Evolutionary conservation across 345 rosid genomes (phyloP).

Genomic region (Camelina hispida): DNA sequence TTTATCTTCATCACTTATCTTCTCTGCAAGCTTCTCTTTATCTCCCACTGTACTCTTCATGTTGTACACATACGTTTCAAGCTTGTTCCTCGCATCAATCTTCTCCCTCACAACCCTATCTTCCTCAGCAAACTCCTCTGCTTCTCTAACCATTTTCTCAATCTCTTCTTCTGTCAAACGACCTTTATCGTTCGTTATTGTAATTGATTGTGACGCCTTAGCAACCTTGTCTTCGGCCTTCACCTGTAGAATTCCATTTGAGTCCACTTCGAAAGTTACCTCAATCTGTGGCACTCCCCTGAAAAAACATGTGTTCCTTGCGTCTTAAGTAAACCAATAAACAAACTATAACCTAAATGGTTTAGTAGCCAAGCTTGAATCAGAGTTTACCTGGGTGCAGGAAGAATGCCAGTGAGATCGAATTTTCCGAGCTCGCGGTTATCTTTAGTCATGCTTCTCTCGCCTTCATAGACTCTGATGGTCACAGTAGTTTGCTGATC

Average conservation of each 20-base stretch:
- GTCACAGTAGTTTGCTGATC: conserved; percentile 59
- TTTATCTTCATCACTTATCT: conserved; percentile 56
- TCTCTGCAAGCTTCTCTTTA: conserved; percentile 51
- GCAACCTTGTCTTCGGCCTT: conserved; percentile 64
- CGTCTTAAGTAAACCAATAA: conserved; percentile 15
- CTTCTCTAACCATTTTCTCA: conserved; percentile 62
- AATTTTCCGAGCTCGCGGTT: conserved; percentile 58
- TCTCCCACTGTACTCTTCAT: conserved; percentile 53
- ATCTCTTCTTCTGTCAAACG: conserved; percentile 66
- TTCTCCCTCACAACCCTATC: conserved; percentile 53
- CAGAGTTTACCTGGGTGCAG: conserved; percentile 57
- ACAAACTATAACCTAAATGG: not conserved
- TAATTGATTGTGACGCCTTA: conserved; percentile 51
- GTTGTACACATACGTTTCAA: conserved; percentile 58
- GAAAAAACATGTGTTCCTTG: conserved; percentile 17
- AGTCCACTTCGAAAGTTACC: conserved; percentile 62
- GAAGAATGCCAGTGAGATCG: conserved; percentile 58
- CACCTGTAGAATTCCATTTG: conserved; percentile 57
- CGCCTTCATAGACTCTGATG: conserved; percentile 65
- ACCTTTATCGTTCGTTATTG: conserved; percentile 59
- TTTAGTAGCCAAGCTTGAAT: not conserved
- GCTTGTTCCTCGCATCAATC: conserved; percentile 63
- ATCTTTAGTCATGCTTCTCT: conserved; percentile 60
- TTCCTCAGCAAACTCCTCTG: conserved; percentile 60
- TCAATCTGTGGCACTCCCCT: conserved; percentile 64